These are phyloP conservation scores for Pseudogymnoascus sp. DNA, from an alignment of 2,329 filamentous ascomycete species.

Conservation along the genomic window DNA sequence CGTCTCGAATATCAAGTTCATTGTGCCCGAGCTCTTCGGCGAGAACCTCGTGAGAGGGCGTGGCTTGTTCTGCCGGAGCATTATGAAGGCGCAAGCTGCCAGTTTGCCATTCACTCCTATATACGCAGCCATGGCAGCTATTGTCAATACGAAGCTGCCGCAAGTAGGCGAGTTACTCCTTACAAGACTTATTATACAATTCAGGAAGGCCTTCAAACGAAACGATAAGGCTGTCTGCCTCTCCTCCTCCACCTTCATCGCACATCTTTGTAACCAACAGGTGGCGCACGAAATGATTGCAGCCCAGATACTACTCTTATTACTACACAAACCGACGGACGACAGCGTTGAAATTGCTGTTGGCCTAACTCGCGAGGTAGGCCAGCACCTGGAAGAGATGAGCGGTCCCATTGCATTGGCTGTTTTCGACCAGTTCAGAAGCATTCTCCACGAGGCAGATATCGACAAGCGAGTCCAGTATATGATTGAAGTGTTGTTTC, in stretches of 20 bases:
- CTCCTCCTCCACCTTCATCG: slow-evolving; percentile 87
- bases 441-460: slow-evolving; percentile 89
- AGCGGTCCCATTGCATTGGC: slow-evolving; percentile 76
- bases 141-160: slow-evolving; percentile 95
- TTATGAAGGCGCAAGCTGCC: slow-evolving; percentile 97
- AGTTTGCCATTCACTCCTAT: slow-evolving; percentile 94
- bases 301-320: slow-evolving; percentile 82
- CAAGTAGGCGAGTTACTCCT: slow-evolving; percentile 87
- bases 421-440: slow-evolving; percentile 93
- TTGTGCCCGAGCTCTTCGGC: slow-evolving; percentile 89
- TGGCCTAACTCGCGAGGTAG: slow-evolving; percentile 83
- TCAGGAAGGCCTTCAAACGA: slow-evolving; percentile 88
- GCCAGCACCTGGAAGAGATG: slow-evolving; percentile 93
- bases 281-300: slow-evolving; percentile 90
- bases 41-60: slow-evolving; percentile 90
- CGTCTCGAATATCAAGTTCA: slow-evolving; percentile 93
- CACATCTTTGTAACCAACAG: slow-evolving; percentile 92
- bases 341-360: slow-evolving; percentile 98
- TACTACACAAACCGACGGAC: slow-evolving; percentile 91
- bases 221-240: slow-evolving; percentile 97
- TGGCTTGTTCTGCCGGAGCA: slow-evolving; percentile 86
- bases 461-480: slow-evolving; percentile 99
- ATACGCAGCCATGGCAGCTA: slow-evolving; percentile 89
- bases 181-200: slow-evolving; percentile 78
- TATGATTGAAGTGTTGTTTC: slow-evolving; percentile 96